Conservation (phyloP, 2,329 filamentous ascomycete genomes). For the Escovopsis sp. region DNA sequence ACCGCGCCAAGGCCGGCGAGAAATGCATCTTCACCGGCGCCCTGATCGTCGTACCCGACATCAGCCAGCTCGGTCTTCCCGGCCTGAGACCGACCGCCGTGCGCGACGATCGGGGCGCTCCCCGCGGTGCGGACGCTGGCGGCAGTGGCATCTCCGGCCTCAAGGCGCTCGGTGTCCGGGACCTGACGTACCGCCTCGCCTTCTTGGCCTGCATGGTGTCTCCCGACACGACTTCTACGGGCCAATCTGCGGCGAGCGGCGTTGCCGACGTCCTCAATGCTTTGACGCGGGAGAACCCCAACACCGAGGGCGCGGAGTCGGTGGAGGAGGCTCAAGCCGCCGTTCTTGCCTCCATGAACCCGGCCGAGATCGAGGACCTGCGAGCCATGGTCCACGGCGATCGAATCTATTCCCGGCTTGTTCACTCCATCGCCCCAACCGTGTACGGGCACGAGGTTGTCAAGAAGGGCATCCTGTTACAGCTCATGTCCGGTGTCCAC, state of each 20-base stretch:
- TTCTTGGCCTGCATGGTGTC: constrained; percentile 95
- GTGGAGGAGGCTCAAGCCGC: constrained; percentile 81
- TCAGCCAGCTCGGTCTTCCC: constrained; percentile 85
- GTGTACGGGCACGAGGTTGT: constrained; percentile 96
- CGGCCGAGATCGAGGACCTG: constrained; percentile 79
- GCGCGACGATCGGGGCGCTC: constrained; percentile 61
- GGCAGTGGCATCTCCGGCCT: constrained; percentile 76
- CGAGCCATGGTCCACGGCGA: constrained; percentile 88
- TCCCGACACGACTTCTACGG: constrained; percentile 69
- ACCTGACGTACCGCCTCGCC: constrained; percentile 89
- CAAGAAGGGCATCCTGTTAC: constrained; percentile 88
- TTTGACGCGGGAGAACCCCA: constrained; percentile 46
- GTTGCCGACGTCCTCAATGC: constrained; percentile 75
- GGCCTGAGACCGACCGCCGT: constrained; percentile 72
- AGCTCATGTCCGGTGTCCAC: constrained; percentile 89
- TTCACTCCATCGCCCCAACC: constrained; percentile 90
- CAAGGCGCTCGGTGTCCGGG: constrained; percentile 84
- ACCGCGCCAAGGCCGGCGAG: constrained; percentile 91
- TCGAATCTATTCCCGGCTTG: constrained; percentile 84
- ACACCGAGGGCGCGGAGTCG: constrained; percentile 50
- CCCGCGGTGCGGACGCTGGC: constrained; percentile 64
- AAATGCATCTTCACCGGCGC: constrained; percentile 97
- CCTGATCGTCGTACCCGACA: constrained; percentile 89
- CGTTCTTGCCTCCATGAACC: constrained; percentile 72
- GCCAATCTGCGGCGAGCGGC: constrained; percentile 47